These are phyloP conservation scores for Penstemon barbatus DNA, from an alignment of 257 asterid genomes.

Conservation along the genomic window DNA sequence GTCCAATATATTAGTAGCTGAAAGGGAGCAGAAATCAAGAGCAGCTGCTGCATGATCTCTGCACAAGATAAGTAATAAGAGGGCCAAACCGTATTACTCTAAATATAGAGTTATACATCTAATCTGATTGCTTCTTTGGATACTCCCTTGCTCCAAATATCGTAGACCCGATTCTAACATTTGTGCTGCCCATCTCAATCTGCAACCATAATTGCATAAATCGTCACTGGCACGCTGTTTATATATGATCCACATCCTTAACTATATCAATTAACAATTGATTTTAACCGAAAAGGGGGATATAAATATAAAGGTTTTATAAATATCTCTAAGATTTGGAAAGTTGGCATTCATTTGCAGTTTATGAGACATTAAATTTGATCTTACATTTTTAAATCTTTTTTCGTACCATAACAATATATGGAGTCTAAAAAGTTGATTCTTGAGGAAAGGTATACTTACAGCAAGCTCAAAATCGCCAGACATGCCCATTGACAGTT, in stretches of 20 bases:
- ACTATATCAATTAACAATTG: neutral
- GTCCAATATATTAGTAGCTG: neutral
- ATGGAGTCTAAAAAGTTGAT: neutral
- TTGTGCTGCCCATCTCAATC: conserved; percentile 97
- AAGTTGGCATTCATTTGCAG: neutral
- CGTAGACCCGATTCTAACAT: conserved; percentile 95
- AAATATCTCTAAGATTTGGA: neutral
- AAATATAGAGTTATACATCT: conserved; percentile 16
- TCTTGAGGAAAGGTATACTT: conserved; percentile 35
- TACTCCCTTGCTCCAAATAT: conserved; percentile 95
- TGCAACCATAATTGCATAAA: conserved; percentile 38
- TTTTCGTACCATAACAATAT: too few species aligned
- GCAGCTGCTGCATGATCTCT: conserved; percentile 2
- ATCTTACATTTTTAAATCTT: neutral
- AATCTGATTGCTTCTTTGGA: conserved; percentile 47
- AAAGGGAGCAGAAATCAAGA: conserved; percentile 18
- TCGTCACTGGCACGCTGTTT: conserved; percentile 8
- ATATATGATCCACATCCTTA: neutral
- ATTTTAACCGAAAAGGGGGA: neutral
- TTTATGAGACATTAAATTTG: too few species aligned
- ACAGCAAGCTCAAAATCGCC: conserved; percentile 96
- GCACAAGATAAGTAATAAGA: conserved; percentile 9
- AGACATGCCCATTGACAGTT: conserved; percentile 98
- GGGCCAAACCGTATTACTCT: neutral
- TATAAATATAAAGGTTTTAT: neutral